phyloP scores from a whole-genome alignment of 352 stramenopile species.

The Phytophthora colocasiae region DNA sequence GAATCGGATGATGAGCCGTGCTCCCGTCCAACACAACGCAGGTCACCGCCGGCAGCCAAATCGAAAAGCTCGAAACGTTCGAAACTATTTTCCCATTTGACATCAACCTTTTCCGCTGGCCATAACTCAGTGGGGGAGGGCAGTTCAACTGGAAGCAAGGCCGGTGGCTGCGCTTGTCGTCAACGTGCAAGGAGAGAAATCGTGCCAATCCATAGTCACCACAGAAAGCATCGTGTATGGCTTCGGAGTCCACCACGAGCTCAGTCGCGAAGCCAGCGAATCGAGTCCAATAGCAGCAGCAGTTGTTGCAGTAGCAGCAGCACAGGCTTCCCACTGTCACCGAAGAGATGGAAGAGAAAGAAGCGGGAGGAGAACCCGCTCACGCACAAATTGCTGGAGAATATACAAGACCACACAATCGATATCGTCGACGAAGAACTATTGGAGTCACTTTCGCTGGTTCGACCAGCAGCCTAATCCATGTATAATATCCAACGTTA shows the following conservation, averaged over 20 bases:
- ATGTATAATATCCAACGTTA: constrained; percentile 21
- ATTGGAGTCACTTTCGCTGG: constrained; percentile 16
- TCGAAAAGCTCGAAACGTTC: constrained; percentile 23
- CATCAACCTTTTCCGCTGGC: constrained; percentile 32
- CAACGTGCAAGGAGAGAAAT: constrained; percentile 25
- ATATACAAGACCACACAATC: constrained; percentile 30
- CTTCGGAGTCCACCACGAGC: constrained; percentile 11
- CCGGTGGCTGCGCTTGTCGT: constrained; percentile 28
- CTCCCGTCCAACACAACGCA: background rate
- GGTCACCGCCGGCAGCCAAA: constrained; percentile 10
- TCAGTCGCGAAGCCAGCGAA: constrained; percentile 9
- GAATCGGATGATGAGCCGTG: constrained; percentile 38
- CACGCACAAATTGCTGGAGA: constrained; percentile 42
- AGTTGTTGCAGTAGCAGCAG: constrained; percentile 27
- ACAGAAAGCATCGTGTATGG: constrained; percentile 11
- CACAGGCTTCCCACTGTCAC: constrained; percentile 1
- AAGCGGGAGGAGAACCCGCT: constrained; percentile 20
- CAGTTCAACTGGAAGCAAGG: constrained; percentile 1
- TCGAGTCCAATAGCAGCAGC: constrained; percentile 26
- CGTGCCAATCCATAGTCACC: constrained; percentile 9
- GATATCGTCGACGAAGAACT: constrained; percentile 35
- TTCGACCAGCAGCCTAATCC: constrained; percentile 26
- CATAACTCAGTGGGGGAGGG: constrained; percentile 13
- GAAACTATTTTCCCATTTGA: constrained; percentile 34
- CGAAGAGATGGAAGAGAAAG: constrained; percentile 29